Conservation (phyloP, 2,329 filamentous ascomycete genomes). For the Aspergillus jensenii region DNA sequence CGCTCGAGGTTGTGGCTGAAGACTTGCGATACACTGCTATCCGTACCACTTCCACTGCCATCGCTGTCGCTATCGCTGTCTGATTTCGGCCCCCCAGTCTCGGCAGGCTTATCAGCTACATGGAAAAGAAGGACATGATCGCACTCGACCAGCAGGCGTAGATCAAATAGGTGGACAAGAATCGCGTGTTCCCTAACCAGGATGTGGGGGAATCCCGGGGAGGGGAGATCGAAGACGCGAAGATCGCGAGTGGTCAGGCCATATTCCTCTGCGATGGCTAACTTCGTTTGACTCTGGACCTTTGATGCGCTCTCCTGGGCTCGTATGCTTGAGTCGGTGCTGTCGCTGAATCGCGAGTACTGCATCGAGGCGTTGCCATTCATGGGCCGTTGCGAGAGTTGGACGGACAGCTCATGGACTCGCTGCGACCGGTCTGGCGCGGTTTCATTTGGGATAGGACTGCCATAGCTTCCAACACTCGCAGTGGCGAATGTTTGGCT, state of each 20-base stretch:
- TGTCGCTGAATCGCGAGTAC: background rate
- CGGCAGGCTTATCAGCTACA: constrained; percentile 1
- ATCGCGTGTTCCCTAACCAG: constrained; percentile 33
- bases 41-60: background rate
- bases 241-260: constrained; percentile 31
- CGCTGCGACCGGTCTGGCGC: background rate
- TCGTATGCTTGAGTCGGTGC: background rate
- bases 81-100: background rate
- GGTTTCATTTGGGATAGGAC: no score
- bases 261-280: constrained; percentile 20
- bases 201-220: constrained; percentile 35
- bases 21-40: background rate
- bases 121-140: constrained; percentile 32
- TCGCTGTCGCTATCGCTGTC: background rate
- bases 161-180: constrained; percentile 35
- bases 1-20: background rate
- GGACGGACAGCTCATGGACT: background rate
- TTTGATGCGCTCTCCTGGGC: background rate
- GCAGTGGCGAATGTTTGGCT: background rate
- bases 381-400: background rate
- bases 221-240: constrained; percentile 34
- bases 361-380: background rate
- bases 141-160: constrained; percentile 36
- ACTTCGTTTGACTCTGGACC: constrained; percentile 14
- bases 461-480: background rate